phyloP scores from a whole-genome alignment of 2,329 filamentous ascomycete genomes.

The Didymella lethalis region DNA sequence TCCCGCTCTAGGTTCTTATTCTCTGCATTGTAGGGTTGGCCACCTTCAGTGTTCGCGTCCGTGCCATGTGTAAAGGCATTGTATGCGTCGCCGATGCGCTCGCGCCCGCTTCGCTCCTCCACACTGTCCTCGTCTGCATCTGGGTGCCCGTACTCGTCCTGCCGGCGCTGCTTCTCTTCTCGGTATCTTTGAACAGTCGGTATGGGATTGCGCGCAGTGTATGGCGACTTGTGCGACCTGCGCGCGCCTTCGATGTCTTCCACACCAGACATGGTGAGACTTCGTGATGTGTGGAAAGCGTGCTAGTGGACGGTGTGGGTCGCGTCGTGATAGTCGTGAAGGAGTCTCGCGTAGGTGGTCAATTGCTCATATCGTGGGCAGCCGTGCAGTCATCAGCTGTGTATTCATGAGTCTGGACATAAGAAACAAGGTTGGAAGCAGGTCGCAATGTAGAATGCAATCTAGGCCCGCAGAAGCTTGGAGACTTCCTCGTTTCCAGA shows the following conservation, averaged over 20 bases:
- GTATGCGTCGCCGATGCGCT: conserved; percentile 49
- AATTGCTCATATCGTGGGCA: conserved; percentile 11
- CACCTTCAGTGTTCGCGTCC: conserved; percentile 31
- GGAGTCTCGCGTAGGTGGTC: conserved; percentile 2
- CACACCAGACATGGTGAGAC: conserved; percentile 49
- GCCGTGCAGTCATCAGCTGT: conserved; percentile 13
- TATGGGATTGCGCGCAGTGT: conserved; percentile 55
- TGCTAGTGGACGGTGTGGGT: conserved; percentile 1
- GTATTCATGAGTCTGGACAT: conserved; percentile 1
- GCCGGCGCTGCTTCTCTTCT: conserved; percentile 55
- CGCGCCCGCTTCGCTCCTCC: conserved; percentile 44
- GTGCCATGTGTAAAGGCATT: conserved; percentile 44
- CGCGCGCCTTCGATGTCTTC: conserved; percentile 53
- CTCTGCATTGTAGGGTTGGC: conserved; percentile 44
- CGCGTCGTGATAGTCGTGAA: not conserved
- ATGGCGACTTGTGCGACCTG: conserved; percentile 53
- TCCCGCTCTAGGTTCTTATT: conserved; percentile 49
- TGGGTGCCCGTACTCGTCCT: conserved; percentile 43
- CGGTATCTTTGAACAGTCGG: conserved; percentile 58
- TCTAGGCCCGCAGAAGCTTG: conserved; percentile 22
- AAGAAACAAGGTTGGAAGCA: conserved; percentile 26
- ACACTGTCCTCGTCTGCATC: conserved; percentile 28
- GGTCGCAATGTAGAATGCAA: conserved; percentile 17
- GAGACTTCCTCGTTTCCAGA: conserved; percentile 19
- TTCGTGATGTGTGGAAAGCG: not conserved